Base-by-base conservation (phyloP, 768 basidiomycete genomes). In the Mycena albidolilacea region DNA sequence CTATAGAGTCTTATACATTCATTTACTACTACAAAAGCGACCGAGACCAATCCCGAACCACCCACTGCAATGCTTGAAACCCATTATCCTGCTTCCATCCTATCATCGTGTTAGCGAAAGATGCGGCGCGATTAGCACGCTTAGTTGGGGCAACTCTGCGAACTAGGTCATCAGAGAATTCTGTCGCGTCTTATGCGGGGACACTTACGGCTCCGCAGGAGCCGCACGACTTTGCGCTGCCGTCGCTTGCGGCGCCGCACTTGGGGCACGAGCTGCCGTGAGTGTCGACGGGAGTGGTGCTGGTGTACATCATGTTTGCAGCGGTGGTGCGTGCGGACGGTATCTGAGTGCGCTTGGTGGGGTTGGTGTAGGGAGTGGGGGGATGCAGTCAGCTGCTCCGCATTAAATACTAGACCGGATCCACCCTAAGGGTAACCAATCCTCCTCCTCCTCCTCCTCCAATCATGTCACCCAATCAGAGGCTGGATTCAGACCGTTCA, bases 151-250 rank as follows among this genome's bases (percentile, higher is more conserved):
- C 61, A 63, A 35, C n/a, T 63, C 61, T 63, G 37, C 59, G 61
- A 63, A 46, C 46, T 4, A 10, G 61, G 61, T 63, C 35, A 63
- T 43, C 44, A 63, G 44, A 48, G 7, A 48, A 48, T 63, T 48
- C 61, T 63, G 61, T 63, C 43, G 61, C 61, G 61, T 63, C 61
- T 48, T 46, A 48, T 63, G 61, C 23, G 61, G 61, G 61, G 61
- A 23, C 61, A 63, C 61, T 63, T 63, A 63, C 61, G 44, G 61
- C 61, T 63, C 61, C 61, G 61, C 61, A 63, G 61, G 61, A 63
- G 61, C 30, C 35, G 44, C 61, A 63, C 61, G 61, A 10, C 61
- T 63, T 63, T 23, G 23, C 23, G 41, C 11, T 63, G 44, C 44
- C 44, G 30, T 48, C 44, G 19, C 10, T 37, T 23, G 61, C 11